These are phyloP conservation scores for Prunus dulcis DNA, from an alignment of 306 rosid species.

Conservation along the genomic window DNA sequence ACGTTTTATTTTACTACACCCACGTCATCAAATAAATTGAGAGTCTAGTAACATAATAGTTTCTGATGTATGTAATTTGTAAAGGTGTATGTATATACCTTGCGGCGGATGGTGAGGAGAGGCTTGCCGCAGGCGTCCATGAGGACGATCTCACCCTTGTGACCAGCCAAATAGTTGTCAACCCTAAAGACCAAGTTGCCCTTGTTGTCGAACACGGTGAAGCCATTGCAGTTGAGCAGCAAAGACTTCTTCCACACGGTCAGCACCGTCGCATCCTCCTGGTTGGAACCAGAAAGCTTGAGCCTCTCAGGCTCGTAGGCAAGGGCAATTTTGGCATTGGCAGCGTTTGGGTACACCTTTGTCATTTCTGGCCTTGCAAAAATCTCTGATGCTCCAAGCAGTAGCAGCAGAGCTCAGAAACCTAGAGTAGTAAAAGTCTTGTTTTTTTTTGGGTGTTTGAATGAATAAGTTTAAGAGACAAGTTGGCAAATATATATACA, in stretches of 20 bases:
- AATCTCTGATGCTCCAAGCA: not conserved
- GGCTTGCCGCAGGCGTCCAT: constrained; percentile 75
- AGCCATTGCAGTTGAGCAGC: constrained; percentile 63
- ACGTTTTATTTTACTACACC: not conserved
- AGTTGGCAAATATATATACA: not conserved
- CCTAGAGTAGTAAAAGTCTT: not conserved
- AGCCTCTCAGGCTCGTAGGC: constrained; percentile 2
- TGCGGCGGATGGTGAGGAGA: constrained; percentile 75
- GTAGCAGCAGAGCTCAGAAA: too few species aligned
- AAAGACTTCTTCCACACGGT: constrained; percentile 88
- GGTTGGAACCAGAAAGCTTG: not conserved
- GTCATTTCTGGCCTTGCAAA: constrained; percentile 37
- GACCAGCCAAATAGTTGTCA: constrained; percentile 54
- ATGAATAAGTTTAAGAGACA: not conserved
- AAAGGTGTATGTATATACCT: constrained; percentile 14
- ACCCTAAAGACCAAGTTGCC: constrained; percentile 66
- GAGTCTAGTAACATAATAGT: too few species aligned
- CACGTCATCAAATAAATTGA: too few species aligned
- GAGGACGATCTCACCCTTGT: constrained; percentile 56
- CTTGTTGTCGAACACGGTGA: constrained; percentile 56
- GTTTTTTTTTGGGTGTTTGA: not conserved
- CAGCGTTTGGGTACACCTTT: constrained; percentile 55
- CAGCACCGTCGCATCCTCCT: constrained; percentile 21
- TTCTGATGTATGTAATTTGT: not conserved
- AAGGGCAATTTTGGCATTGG: not conserved